Evolutionary conservation across 1,139 yeast species (phyloP).

Genomic region (Magnusiomyces ingens): DNA sequence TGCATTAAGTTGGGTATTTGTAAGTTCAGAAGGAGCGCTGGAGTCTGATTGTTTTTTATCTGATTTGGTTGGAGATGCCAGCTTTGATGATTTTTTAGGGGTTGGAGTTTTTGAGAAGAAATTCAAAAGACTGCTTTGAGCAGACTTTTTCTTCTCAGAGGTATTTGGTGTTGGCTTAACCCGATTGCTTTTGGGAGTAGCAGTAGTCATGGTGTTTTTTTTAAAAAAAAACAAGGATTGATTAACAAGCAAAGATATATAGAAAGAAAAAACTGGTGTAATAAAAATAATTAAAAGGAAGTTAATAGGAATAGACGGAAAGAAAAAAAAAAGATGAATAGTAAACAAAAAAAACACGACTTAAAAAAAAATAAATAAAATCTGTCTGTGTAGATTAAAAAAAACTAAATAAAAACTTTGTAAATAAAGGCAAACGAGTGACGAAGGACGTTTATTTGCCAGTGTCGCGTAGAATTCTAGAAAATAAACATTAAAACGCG

Average conservation of each 20-base stretch:
- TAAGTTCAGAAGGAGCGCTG: neutral
- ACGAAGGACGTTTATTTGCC: neutral
- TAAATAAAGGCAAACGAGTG: neutral
- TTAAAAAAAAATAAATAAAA: neutral
- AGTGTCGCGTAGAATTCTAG: neutral
- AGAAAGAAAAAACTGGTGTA: neutral
- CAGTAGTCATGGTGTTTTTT: too few relatives aligned
- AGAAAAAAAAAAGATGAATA: neutral
- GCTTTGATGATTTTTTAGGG: neutral
- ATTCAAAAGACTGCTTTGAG: neutral
- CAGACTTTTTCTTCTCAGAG: neutral
- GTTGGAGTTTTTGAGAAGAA: slow-evolving; percentile 1
- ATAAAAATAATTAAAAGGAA: neutral
- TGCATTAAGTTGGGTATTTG: too few relatives aligned
- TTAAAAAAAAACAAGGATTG: neutral
- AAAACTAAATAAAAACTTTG: too few relatives aligned
- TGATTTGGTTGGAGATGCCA: neutral
- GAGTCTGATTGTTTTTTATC: neutral
- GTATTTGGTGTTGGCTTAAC: neutral
- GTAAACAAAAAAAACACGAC: neutral
- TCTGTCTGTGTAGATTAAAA: neutral
- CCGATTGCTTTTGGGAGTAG: too few relatives aligned
- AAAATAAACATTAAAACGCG: neutral
- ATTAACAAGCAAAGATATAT: neutral
- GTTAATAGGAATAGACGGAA: neutral